Base-by-base conservation (phyloP, 805 yeast genomes). In the Grigorovia yakushimaensis region DNA sequence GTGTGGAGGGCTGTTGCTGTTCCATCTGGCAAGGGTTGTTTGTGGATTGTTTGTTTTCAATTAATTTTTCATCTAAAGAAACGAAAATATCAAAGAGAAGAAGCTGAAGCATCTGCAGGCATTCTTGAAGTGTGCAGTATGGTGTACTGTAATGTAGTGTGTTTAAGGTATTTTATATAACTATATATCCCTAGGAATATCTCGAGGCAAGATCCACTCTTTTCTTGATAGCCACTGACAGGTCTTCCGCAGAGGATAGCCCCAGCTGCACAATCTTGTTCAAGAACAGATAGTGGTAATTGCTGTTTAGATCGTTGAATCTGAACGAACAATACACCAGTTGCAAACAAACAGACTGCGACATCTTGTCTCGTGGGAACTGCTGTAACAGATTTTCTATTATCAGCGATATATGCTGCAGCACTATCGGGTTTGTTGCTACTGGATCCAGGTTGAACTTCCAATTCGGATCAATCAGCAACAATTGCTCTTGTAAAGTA, bases 321-420 rank as follows among this genome's bases (percentile, higher is more conserved):
- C 95, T 82, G 60, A 84, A 88, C n/a, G 95, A 83, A 54, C 96
- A 86, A 66, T 89, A 91, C 1, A 87, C 80, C 37, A 89, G 66
- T 65, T 91, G 98, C 33, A 91, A 67, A 53, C 89, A 76, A 20
- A 88, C 68, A 0, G 91, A 84, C 48, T 84, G 84, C 30, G 72
- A 73, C 9, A 75, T 62, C 13, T 42, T 33, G 4, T 37, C 45
- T 2, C 39, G 17, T n/a, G 40, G 36, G 2, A 57, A 45, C 30
- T 59, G 59, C 5, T 60, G n/a, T 61, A 61, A 33, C 62, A 69
- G 15, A 54, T 60, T 45, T 42, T 53, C 41, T 58, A 61, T 17
- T 64, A 72, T 20, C 45, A 54, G 41, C 64, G 64, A 30, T 67
- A 62, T 43, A 61, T 61, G 40, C 48, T 68, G 64, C 7, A 75